Conservation (phyloP, 352 stramenopile genomes). For the Pythium aphanidermatum region DNA sequence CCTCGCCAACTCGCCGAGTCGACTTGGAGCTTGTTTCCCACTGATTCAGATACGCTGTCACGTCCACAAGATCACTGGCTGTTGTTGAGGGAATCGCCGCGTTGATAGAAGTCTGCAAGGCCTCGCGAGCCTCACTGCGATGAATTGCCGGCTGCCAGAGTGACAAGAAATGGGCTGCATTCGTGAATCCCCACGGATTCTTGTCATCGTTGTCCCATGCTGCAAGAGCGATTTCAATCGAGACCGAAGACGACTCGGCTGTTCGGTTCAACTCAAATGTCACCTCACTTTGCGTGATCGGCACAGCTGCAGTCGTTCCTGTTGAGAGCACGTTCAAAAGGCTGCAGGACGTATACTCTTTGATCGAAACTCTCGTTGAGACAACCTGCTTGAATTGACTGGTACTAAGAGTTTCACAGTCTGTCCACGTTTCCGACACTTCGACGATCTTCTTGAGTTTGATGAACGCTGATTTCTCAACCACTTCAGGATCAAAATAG, state of each 20-base stretch:
- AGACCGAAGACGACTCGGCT: slow-evolving; percentile 13
- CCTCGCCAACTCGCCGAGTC: slow-evolving; percentile 20
- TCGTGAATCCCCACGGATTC: slow-evolving; percentile 31
- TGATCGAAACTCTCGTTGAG: slow-evolving; percentile 22
- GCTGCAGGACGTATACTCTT: slow-evolving; percentile 44
- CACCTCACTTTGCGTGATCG: slow-evolving; percentile 25
- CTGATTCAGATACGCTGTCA: slow-evolving; percentile 29
- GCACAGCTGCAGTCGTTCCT: slow-evolving; percentile 4
- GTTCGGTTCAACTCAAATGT: slow-evolving; percentile 56
- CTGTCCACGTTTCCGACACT: slow-evolving; percentile 32
- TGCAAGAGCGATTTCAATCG: slow-evolving; percentile 29
- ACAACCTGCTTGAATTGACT: slow-evolving; percentile 26
- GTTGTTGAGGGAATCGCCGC: not conserved
- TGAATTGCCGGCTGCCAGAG: slow-evolving; percentile 49
- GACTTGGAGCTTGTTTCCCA: slow-evolving; percentile 44
- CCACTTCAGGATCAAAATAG: slow-evolving; percentile 44
- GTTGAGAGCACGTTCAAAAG: slow-evolving; percentile 32
- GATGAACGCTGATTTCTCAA: slow-evolving; percentile 33
- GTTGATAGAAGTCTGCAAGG: slow-evolving; percentile 12
- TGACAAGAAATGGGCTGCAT: slow-evolving; percentile 24
- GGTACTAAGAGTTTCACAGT: slow-evolving; percentile 19
- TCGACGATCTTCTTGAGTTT: slow-evolving; percentile 32
- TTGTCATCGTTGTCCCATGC: slow-evolving; percentile 25
- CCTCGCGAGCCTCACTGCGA: slow-evolving; percentile 7
- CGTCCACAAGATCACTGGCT: not conserved